Base-by-base conservation (phyloP, 2,329 filamentous ascomycete species). In the Colletotrichum tofieldiae region DNA sequence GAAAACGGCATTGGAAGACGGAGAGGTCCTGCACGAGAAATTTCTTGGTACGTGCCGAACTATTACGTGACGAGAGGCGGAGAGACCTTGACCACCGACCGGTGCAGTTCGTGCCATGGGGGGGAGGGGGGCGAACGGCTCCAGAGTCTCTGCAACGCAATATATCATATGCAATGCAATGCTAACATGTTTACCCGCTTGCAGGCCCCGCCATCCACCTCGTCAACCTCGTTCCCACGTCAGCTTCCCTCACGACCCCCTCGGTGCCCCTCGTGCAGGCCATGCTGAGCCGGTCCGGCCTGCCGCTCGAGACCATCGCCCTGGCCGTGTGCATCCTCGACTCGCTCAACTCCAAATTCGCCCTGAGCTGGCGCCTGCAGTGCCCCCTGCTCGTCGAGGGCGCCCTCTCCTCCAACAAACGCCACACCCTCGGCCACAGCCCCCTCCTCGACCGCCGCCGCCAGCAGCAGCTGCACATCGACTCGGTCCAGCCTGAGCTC, bases 321-420 rank as follows among this genome's bases (percentile, higher is more conserved):
- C 83, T 93, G 47, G 90, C 90, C 45, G 90, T 91, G 49, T 92
- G 90, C 83, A 89, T 93, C 61, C 85, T 93, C 75, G 91, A 93
- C 78, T 90, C 90, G 51, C 84, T 93, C 73, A 87, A 89, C 80
- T 86, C 86, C 59, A 88, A 87, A 71, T 93, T 93, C 78, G 88
- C 90, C 58, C 86, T 89, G 43, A 86, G 83, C 69, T 93, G 90
- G 90, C 88, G 91, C 29, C 83, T 89, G 67, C 85, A 86, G 3
- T 91, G 89, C 75, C 90, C 90, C 0, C 81, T 90, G 74, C 79
- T 79, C 61, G 39, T 74, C 68, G 45, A 73, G 72, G 11, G 74
- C 75, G 54, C 52, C 67, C 55, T 60, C 29, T 71, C 80, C 37
- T 51, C 77, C 23, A 80, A 75, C 71, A 86, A 86, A 77, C 83